Evolutionary conservation across 305 asterid species (phyloP).

Genomic region (Plantago lanceolata): DNA sequence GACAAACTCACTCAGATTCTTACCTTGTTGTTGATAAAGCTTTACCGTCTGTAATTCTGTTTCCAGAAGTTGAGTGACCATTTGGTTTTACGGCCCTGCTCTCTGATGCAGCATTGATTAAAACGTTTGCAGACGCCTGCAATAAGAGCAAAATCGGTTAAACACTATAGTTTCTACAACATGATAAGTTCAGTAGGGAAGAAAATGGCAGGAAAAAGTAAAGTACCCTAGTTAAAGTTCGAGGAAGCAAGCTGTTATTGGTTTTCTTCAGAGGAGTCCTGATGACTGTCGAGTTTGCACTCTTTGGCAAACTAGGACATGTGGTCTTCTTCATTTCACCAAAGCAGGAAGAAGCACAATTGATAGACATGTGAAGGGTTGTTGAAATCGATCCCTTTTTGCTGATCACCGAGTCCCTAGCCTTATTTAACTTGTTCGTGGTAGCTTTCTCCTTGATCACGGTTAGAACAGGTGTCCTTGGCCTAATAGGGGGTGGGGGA

Average conservation of each 20-base stretch:
- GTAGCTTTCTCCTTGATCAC: constrained; percentile 29
- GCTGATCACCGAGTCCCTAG: constrained; percentile 28
- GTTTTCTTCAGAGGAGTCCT: constrained; percentile 44
- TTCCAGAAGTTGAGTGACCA: constrained; percentile 29
- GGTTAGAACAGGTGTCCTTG: constrained; percentile 26
- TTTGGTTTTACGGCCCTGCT: constrained; percentile 34
- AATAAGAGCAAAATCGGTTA: constrained; percentile 17
- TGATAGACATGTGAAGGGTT: constrained; percentile 62
- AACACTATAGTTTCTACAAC: constrained; percentile 12
- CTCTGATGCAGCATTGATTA: constrained; percentile 36
- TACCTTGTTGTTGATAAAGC: constrained; percentile 35
- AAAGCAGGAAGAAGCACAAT: constrained; percentile 28
- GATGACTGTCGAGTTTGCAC: constrained; percentile 31
- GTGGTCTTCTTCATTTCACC: constrained; percentile 29
- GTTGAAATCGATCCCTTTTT: constrained; percentile 42
- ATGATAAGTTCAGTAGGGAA: constrained; percentile 17
- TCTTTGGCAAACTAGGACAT: constrained; percentile 41
- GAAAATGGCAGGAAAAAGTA: constrained; percentile 20
- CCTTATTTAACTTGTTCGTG: constrained; percentile 32
- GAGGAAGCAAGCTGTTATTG: constrained; percentile 37
- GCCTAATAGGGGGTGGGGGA: constrained; percentile 24
- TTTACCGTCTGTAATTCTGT: constrained; percentile 29
- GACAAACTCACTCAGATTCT: constrained; percentile 16
- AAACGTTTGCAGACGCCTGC: constrained; percentile 47
- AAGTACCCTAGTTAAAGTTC: constrained; percentile 44